Conservation (phyloP, 192 early-diverging fungal species). For the Phycomyces blakesleeanus region DNA sequence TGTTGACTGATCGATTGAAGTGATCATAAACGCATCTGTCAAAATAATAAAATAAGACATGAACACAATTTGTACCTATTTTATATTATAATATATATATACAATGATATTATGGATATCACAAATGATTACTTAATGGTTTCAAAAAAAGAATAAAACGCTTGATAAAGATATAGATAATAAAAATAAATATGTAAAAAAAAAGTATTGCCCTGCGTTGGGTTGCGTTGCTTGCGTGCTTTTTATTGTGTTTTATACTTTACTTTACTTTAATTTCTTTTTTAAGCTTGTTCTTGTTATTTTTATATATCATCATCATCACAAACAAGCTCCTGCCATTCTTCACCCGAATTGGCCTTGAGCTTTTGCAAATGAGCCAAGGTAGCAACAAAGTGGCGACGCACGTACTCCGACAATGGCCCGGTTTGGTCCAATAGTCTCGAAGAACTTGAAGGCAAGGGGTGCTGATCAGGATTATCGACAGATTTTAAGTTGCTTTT, state of each 20-base stretch:
- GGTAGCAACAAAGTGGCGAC: conserved; percentile 67
- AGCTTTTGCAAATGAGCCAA: conserved; percentile 55
- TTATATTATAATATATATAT: too few species aligned
- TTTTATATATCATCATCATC: background rate
- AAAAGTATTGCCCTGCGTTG: background rate
- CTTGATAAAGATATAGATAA: background rate
- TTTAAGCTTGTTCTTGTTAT: background rate
- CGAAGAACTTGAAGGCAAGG: conserved; percentile 58
- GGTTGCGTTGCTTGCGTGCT: too few species aligned
- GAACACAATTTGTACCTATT: too few species aligned
- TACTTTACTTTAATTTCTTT: too few species aligned
- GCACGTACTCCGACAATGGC: conserved; percentile 61
- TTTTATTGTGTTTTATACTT: too few species aligned
- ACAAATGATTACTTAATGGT: background rate
- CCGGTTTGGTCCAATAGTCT: conserved; percentile 59
- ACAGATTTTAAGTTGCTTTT: conserved; percentile 76
- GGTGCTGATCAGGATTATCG: conserved; percentile 68
- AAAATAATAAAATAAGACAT: too few species aligned
- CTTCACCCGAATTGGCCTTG: conserved; percentile 15
- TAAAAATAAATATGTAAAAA: background rate
- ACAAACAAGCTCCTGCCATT: background rate
- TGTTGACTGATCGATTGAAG: too few species aligned
- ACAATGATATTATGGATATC: too few species aligned
- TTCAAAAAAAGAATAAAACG: background rate
- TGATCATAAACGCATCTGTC: too few species aligned